Evolutionary conservation across 306 rosid species (phyloP), one percentile per base, ranked within the genome.

Genomic region (Quillaja saponaria): DNA sequence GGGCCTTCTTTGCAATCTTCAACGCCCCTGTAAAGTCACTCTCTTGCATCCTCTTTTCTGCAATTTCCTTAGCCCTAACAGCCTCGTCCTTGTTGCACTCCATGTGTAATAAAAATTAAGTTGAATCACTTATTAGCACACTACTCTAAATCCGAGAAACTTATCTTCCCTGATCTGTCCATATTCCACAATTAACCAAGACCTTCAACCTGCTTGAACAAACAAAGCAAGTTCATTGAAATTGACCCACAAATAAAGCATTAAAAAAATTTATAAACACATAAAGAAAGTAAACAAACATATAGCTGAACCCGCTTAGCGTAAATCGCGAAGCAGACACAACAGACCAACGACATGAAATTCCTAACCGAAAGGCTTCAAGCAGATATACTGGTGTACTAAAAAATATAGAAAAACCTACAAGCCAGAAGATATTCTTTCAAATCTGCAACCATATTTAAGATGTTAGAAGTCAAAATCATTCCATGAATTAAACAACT

Each of bases 61-160:
- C 91, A 61, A 91, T 69, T 34, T 83, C 49, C 81, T 79, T 82
- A 11, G 98, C 96, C 72, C 83, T 80, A 54, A 69, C 1, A 40
- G 96, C 96, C 71, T 91, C 98, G 25, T 86, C 98, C 82, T 76
- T 91, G 81, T 91, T 91, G 82, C 98, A 91, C 76, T 91, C 98
- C 98, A 91, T 91, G 60, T 16, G 15, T 58, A 76, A 68, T 55
- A 18, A 50, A 72, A 75, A 59, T 66, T 60, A n/a, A n/a, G n/a
- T 55, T 60, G 34, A 73, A 55, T 58, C 62, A 46, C 71, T 44
- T 61, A 67, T 28, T 65, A 51, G 9, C 50, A 48, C 63, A 57
- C 16, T 57, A 68, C 64, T 21, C 0, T 58, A 50, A 38, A n/a
- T 52, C 40, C 45, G 6, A 48, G 19, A 39, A 49, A 61, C 55